These are phyloP conservation scores for Elsinoe necatrix DNA, from an alignment of 2,329 filamentous ascomycete genomes.

Conservation along the genomic window DNA sequence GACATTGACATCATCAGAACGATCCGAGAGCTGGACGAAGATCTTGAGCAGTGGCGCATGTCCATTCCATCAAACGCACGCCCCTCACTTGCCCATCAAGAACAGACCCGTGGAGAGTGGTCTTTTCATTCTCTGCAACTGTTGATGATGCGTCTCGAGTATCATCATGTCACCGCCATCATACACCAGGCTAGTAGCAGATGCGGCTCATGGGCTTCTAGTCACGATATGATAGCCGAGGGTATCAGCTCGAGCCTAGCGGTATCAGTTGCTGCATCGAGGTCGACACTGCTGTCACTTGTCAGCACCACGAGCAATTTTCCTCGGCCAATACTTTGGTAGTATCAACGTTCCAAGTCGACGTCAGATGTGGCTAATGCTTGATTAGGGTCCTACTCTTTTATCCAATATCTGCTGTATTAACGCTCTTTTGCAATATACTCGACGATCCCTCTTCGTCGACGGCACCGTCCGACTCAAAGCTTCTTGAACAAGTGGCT, in stretches of 20 bases:
- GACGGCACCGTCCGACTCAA: neutral
- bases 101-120: constrained; percentile 26
- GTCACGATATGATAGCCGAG: constrained; percentile 31
- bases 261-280: constrained; percentile 48
- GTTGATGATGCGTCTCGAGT: constrained; percentile 46
- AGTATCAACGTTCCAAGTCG: constrained; percentile 20
- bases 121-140: constrained; percentile 37
- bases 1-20: constrained; percentile 48
- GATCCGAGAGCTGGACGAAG: constrained; percentile 50
- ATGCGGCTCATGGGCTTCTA: constrained; percentile 30
- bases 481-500: constrained; percentile 1
- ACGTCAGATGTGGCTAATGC: neutral
- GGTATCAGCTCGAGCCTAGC: constrained; percentile 47
- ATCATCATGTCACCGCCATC: constrained; percentile 47
- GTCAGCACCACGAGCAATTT: constrained; percentile 35
- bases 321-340: constrained; percentile 45
- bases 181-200: constrained; percentile 50
- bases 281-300: constrained; percentile 47
- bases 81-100: constrained; percentile 41
- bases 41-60: constrained; percentile 48
- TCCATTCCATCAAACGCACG: constrained; percentile 40
- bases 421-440: constrained; percentile 49
- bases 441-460: constrained; percentile 24
- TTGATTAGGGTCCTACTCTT: constrained; percentile 45
- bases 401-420: constrained; percentile 48